phyloP scores from a whole-genome alignment of 805 yeast genomes.

The Hyphopichia homilentoma region DNA sequence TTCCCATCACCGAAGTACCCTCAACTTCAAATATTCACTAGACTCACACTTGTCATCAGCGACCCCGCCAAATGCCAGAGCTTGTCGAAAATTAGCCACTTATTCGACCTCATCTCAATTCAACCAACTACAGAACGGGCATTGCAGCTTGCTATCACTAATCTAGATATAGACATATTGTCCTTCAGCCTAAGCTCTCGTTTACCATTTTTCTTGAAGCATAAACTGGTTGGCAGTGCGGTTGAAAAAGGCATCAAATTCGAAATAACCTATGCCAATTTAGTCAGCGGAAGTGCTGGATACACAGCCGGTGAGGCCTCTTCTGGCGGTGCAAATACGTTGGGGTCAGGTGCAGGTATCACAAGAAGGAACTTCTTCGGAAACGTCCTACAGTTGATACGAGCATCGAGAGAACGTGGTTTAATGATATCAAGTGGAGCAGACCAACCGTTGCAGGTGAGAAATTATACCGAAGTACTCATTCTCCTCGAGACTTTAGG shows the following conservation, averaged over 20 bases:
- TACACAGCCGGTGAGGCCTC: conserved; percentile 16
- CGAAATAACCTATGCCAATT: conserved; percentile 67
- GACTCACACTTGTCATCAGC: conserved; percentile 72
- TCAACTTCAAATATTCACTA: conserved; percentile 47
- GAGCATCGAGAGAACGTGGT: conserved; percentile 82
- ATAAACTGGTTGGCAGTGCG: conserved; percentile 81
- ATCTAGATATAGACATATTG: conserved; percentile 76
- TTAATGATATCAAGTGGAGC: conserved; percentile 80
- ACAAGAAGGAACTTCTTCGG: conserved; percentile 66
- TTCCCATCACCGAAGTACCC: conserved; percentile 20
- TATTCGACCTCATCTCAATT: conserved; percentile 79
- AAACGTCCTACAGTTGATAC: conserved; percentile 67
- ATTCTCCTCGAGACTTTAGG: conserved; percentile 69
- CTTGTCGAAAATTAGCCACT: conserved; percentile 41
- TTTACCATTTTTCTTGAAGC: conserved; percentile 74
- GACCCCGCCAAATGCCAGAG: conserved; percentile 77
- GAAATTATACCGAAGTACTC: conserved; percentile 66
- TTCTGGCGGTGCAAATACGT: conserved; percentile 13
- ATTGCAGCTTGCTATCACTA: conserved; percentile 66
- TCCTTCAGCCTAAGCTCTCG: conserved; percentile 65
- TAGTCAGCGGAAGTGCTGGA: conserved; percentile 40
- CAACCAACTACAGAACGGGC: conserved; percentile 79
- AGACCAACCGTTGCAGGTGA: conserved; percentile 45
- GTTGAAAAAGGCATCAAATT: conserved; percentile 76
- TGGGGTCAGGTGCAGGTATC: too few species aligned